Evolutionary conservation across 2,329 filamentous ascomycete species (phyloP).

Genomic region (Aspergillus novofumigatus): DNA sequence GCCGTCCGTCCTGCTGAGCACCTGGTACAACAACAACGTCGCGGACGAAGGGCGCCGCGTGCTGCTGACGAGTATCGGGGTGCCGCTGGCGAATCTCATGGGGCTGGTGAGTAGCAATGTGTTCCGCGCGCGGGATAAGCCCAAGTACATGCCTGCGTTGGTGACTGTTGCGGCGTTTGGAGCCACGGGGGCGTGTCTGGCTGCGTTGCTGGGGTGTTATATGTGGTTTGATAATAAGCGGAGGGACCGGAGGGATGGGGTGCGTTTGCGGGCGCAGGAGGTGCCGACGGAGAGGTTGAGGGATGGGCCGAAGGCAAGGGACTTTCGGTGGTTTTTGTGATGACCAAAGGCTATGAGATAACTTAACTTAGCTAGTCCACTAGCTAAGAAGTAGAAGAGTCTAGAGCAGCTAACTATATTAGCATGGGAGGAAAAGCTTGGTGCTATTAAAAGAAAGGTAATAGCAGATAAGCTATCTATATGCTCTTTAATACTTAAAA

Average conservation of each 20-base stretch:
- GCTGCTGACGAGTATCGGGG: conserved; percentile 65
- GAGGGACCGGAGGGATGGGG: conserved; percentile 54
- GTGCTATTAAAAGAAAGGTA: no score
- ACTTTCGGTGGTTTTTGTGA: conserved; percentile 56
- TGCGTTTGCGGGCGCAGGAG: conserved; percentile 52
- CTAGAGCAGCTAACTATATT: no score
- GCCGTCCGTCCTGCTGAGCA: conserved; percentile 62
- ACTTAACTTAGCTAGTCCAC: no score
- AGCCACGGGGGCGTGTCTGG: conserved; percentile 53
- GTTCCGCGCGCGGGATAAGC: conserved; percentile 60
- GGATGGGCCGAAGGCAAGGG: conserved; percentile 50
- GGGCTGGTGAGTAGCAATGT: conserved; percentile 66
- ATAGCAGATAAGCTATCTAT: no score
- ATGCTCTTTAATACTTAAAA: no score
- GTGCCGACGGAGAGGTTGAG: conserved; percentile 54
- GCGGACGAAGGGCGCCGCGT: conserved; percentile 71
- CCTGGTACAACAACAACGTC: conserved; percentile 80
- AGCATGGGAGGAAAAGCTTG: no score
- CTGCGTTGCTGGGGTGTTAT: conserved; percentile 54
- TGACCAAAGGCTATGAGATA: conserved; percentile 7
- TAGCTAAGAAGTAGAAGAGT: no score
- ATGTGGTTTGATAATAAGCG: conserved; percentile 64
- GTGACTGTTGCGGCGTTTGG: conserved; percentile 54
- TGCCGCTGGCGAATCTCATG: conserved; percentile 74
- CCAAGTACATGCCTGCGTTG: conserved; percentile 63